Conservation (phyloP, 768 basidiomycete genomes). For the Porphyrellus cyaneotinctus region DNA sequence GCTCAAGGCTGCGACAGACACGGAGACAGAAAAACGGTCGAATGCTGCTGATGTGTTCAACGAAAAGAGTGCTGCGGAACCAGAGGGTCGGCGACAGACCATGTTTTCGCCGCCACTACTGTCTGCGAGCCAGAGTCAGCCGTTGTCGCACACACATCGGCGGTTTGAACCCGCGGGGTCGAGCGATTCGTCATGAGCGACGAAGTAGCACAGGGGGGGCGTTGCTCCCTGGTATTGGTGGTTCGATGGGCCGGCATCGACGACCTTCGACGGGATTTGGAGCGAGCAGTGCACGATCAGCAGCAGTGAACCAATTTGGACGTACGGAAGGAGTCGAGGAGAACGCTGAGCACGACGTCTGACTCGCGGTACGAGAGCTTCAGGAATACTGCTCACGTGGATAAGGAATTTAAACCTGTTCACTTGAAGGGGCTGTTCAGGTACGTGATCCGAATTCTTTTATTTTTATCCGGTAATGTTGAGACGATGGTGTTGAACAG, state of each 20-base stretch:
- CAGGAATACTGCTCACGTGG: constrained; percentile 44
- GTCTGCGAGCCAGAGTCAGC: constrained; percentile 49
- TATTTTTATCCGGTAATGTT: constrained; percentile 3
- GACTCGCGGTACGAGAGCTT: constrained; percentile 41
- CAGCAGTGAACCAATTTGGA: constrained; percentile 46
- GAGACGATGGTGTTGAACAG: constrained; percentile 35
- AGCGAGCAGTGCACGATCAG: constrained; percentile 24
- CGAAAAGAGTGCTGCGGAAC: constrained; percentile 23
- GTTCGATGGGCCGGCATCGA: constrained; percentile 63
- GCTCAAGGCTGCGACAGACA: constrained; percentile 37
- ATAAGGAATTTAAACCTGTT: constrained; percentile 87
- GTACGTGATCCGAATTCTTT: constrained; percentile 34
- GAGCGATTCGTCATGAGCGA: constrained; percentile 63
- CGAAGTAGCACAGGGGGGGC: constrained; percentile 75
- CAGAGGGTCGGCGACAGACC: constrained; percentile 18
- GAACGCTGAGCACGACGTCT: constrained; percentile 39
- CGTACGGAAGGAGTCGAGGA: constrained; percentile 47
- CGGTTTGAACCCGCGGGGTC: constrained; percentile 64
- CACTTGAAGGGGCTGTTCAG: constrained; percentile 96
- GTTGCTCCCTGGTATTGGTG: constrained; percentile 41
- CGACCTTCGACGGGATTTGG: constrained; percentile 68
- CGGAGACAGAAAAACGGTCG: constrained; percentile 30
- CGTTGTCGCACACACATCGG: constrained; percentile 57
- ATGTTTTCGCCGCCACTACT: constrained; percentile 31
- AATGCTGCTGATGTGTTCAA: constrained; percentile 17